These are phyloP conservation scores for Combretum micranthum DNA, from an alignment of 345 rosid genomes.

Conservation along the genomic window DNA sequence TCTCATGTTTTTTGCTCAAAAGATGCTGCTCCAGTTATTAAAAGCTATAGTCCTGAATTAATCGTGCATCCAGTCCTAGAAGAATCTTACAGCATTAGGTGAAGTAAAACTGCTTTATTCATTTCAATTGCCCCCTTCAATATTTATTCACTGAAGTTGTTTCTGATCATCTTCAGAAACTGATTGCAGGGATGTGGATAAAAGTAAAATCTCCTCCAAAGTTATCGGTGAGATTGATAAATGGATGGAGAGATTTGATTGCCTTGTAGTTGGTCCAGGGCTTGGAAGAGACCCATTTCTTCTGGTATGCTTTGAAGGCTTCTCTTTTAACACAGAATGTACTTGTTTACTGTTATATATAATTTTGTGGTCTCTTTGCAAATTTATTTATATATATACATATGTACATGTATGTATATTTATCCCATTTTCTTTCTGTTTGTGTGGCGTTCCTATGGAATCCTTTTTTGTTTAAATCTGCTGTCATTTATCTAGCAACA, in stretches of 20 bases:
- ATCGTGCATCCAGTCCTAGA: constrained; percentile 89
- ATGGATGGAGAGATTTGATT: constrained; percentile 98
- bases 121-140: no score
- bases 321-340: background rate
- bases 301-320: constrained; percentile 36
- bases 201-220: constrained; percentile 26
- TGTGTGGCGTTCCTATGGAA: no score
- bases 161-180: constrained; percentile 13
- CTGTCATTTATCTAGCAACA: background rate
- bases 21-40: constrained; percentile 92
- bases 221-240: constrained; percentile 75
- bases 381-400: no score
- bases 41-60: constrained; percentile 93
- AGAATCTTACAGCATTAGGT: constrained; percentile 78
- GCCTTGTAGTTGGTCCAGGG: constrained; percentile 93
- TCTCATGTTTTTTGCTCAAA: constrained; percentile 96
- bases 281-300: constrained; percentile 95
- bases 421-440: no score
- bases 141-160: constrained; percentile 1
- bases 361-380: no score
- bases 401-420: no score
- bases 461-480: background rate
- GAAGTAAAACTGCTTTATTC: constrained; percentile 1
- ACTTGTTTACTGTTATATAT: no score
- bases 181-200: constrained; percentile 48